Percentiles rank a stretch among this genome's conserved stretches.
Evolutionary conservation across 768 basidiomycete genomes (phyloP).

Genomic region (Terana coerulea): DNA sequence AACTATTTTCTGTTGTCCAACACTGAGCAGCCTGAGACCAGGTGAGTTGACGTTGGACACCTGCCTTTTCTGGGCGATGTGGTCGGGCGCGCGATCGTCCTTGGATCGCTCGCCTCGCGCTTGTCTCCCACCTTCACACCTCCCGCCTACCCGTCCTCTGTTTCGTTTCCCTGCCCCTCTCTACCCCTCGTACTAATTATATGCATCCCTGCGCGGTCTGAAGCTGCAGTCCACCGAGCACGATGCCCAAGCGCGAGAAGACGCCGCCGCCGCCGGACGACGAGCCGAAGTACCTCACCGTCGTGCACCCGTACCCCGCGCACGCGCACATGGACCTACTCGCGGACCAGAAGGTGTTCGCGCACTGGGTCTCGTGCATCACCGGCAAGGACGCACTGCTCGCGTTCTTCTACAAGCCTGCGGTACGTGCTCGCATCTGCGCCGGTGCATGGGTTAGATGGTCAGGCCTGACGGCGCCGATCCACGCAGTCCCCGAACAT

Average conservation of each 20-base stretch:
- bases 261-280: constrained; percentile 43
- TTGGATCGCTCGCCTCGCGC: too few species aligned
- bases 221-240: too few species aligned
- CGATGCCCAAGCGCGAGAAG: constrained; percentile 38
- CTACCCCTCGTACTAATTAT: neutral
- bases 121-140: too few species aligned
- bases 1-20: too few species aligned
- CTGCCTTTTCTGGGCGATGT: too few species aligned
- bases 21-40: too few species aligned
- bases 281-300: constrained; percentile 42
- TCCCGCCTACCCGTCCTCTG: too few species aligned
- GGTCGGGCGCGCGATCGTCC: too few species aligned
- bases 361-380: constrained; percentile 41
- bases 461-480: too few species aligned
- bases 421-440: constrained; percentile 28
- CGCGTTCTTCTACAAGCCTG: constrained; percentile 42
- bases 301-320: constrained; percentile 41
- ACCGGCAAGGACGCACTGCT: constrained; percentile 32
- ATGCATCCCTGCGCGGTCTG: neutral
- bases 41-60: too few species aligned
- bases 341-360: constrained; percentile 35
- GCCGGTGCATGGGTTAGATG: neutral
- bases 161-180: too few species aligned
- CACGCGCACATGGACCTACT: constrained; percentile 38
- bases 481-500: constrained; percentile 36